Evolutionary conservation across 768 basidiomycete genomes (phyloP).

Genomic region (Lactarius indigo): DNA sequence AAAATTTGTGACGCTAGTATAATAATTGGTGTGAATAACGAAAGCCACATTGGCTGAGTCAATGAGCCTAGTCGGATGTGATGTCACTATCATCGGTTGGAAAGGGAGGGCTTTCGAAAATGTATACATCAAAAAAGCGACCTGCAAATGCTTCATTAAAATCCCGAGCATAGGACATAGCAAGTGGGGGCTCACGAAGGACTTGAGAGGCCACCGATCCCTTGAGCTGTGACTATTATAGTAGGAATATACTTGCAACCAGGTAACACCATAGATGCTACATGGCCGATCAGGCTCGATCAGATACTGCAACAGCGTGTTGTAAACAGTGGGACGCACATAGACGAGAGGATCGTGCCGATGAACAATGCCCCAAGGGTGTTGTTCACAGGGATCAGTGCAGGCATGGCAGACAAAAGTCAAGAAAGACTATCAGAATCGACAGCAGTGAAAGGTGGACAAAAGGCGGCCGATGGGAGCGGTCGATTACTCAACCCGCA

Average conservation of each 20-base stretch:
- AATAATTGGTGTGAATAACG: background rate
- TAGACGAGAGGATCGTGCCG: conserved; percentile 1
- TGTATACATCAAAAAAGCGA: conserved; percentile 1
- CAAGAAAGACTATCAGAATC: background rate
- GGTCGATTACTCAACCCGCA: background rate
- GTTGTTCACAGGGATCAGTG: background rate
- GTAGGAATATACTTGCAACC: conserved; percentile 10
- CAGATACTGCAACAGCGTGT: background rate
- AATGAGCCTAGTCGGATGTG: background rate
- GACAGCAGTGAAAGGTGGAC: background rate
- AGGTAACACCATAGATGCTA: conserved; percentile 8
- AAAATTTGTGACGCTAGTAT: background rate
- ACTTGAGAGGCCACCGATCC: background rate
- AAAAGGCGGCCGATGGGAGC: background rate
- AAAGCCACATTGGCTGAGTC: background rate
- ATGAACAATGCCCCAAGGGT: background rate
- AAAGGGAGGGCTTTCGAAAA: background rate
- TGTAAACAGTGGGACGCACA: background rate
- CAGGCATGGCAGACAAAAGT: background rate
- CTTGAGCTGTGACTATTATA: background rate
- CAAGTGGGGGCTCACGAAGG: background rate
- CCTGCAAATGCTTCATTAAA: background rate
- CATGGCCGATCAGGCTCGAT: background rate
- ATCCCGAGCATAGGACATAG: background rate
- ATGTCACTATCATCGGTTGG: background rate